Base-by-base conservation (phyloP, 371 early-diverging fungal species). In the Circinella minor region DNA sequence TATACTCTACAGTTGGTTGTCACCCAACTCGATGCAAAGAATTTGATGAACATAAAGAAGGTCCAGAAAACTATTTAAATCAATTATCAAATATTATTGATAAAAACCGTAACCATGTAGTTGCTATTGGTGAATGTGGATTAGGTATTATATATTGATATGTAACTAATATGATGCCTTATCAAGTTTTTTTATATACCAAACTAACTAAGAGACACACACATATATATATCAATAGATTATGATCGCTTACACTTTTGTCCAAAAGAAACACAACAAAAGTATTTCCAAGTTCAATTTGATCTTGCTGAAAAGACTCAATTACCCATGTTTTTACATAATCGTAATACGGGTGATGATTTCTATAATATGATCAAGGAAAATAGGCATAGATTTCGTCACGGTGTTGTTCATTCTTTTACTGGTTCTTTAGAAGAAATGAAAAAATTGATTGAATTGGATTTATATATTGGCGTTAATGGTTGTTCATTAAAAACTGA, bases 371-470 rank as follows among this genome's bases (percentile, higher is more conserved):
- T 93, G 27, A 77, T 96, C 9, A 81, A 82, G 43, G 74, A 80
- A 20, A 82, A 96, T 77, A 87, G 95, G 3, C 77, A 80, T 55
- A 73, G 75, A 46, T 92, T 95, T 66, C 82, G 74, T 8, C 68
- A 80, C n/a, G 99, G 98, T 36, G 96, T 99, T 3, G 96, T 99
- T 27, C 99, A 99, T 73, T 96, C 95, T 0, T 98, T 97, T 75
- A 95, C 95, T 6, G 98, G 97, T 1, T 80, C 89, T 0, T 17
- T 90, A 20, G 95, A 94, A 27, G 98, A 98, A 70, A 85, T 93
- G 83, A 69, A 86, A 69, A 79, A 79, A 55, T 77, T 93, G 27
- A 69, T 95, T 17, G 88, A 90, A 4, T 76, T 95, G 61, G 98
- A 86, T n/a, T 81, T 97, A 39, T 96, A 91, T 77, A 97, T 99